Evolutionary conservation across 2,329 filamentous ascomycete species (phyloP).

Genomic region (Aureobasidium sp.): DNA sequence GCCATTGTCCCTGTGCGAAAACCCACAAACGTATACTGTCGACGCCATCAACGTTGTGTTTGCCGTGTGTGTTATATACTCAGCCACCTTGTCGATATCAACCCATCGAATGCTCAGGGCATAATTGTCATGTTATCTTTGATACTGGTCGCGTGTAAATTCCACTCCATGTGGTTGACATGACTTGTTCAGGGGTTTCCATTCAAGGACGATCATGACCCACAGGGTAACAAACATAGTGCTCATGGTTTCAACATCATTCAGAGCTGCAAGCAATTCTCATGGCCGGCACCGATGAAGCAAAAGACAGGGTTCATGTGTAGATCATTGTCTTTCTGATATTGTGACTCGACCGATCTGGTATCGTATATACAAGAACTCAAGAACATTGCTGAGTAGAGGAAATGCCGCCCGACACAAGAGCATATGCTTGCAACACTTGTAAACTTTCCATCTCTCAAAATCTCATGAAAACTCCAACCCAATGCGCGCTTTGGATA

Average conservation of each 20-base stretch:
- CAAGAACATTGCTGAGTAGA: background rate
- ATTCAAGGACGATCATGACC: background rate
- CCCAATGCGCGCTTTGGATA: conserved; percentile 13
- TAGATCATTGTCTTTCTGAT: background rate
- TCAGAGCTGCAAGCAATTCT: background rate
- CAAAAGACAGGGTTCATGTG: background rate
- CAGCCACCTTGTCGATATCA: too few species aligned
- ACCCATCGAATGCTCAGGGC: too few species aligned
- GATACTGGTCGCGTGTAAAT: background rate
- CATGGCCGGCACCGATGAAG: background rate
- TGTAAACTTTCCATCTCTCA: background rate
- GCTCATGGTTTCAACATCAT: background rate
- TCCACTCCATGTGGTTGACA: background rate
- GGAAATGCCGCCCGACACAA: background rate
- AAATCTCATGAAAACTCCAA: background rate
- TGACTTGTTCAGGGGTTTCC: background rate
- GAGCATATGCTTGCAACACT: background rate
- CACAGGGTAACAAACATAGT: background rate
- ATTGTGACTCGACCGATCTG: background rate
- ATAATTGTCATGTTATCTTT: too few species aligned
- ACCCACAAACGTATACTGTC: background rate
- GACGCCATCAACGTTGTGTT: background rate
- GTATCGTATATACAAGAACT: background rate
- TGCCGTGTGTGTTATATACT: background rate
- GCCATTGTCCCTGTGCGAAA: background rate